These are phyloP conservation scores for Phoma sp. DNA, from an alignment of 2,329 filamentous ascomycete genomes.

Conservation along the genomic window DNA sequence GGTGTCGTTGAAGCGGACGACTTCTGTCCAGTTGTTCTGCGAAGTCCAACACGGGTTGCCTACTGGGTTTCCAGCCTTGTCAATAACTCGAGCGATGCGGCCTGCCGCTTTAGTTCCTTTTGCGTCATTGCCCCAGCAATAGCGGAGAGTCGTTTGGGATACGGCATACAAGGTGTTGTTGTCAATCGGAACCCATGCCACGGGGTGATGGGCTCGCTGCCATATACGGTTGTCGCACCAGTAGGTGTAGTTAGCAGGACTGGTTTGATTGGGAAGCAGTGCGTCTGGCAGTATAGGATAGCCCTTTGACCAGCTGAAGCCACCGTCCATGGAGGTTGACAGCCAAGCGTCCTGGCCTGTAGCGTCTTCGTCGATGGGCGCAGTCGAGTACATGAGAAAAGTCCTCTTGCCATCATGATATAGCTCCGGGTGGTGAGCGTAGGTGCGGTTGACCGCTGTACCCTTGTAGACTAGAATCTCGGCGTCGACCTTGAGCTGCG, in stretches of 20 bases:
- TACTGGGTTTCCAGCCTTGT: conserved; percentile 11
- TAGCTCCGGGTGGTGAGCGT: conserved; percentile 22
- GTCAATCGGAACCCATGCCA: conserved; percentile 18
- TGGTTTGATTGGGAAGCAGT: conserved; percentile 16
- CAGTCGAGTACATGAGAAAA: conserved; percentile 18
- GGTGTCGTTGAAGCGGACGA: conserved; percentile 21
- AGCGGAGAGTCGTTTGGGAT: conserved; percentile 21
- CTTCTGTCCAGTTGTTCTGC: conserved; percentile 20
- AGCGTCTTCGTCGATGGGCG: conserved; percentile 22
- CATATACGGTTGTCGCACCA: conserved; percentile 23
- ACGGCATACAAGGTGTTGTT: conserved; percentile 17
- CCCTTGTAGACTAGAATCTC: conserved; percentile 20
- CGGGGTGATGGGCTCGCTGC: conserved; percentile 21
- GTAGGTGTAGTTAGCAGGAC: conserved; percentile 20
- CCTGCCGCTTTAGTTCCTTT: conserved; percentile 23
- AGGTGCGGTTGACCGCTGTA: conserved; percentile 16
- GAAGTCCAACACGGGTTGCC: conserved; percentile 21
- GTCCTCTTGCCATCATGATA: conserved; percentile 17
- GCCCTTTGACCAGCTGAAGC: conserved; percentile 21
- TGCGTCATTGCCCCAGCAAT: conserved; percentile 20
- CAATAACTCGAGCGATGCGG: conserved; percentile 18
- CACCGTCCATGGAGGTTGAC: conserved; percentile 20
- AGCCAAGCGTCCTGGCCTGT: conserved; percentile 21
- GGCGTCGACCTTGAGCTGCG: conserved; percentile 15
- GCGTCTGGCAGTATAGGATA: conserved; percentile 18